phyloP scores from a whole-genome alignment of 495 filamentous ascomycete genomes.

The Penicillium canariense region DNA sequence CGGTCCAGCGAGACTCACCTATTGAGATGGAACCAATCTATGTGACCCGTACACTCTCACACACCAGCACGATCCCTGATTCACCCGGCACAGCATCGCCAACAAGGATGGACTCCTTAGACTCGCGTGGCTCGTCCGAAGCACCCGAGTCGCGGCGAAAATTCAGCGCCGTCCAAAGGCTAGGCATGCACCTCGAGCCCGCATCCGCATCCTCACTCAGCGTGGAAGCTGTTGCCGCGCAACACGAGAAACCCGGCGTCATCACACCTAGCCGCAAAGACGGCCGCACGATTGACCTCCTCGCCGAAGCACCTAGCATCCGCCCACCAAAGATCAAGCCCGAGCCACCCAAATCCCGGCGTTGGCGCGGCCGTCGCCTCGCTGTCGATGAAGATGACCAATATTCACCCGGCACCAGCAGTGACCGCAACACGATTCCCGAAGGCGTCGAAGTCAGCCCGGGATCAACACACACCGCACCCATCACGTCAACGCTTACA shows the following conservation, averaged over 20 bases:
- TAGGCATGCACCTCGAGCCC: conserved; percentile 49
- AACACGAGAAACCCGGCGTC: conserved; percentile 81
- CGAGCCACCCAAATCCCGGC: conserved; percentile 44
- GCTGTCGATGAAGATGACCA: conserved; percentile 26
- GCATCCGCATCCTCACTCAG: conserved; percentile 56
- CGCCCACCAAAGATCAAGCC: conserved; percentile 40
- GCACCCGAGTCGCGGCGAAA: conserved; percentile 20
- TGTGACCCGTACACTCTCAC: conserved; percentile 32
- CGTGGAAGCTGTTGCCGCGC: conserved; percentile 73
- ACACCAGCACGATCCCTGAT: conserved; percentile 43
- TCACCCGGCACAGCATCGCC: conserved; percentile 32
- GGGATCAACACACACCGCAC: conserved; percentile 20
- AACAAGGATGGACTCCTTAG: conserved; percentile 26
- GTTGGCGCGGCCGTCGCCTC: conserved; percentile 40
- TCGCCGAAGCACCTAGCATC: conserved; percentile 19
- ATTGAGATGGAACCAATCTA: conserved; percentile 31
- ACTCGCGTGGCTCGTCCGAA: conserved; percentile 28
- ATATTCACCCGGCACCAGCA: conserved; percentile 24
- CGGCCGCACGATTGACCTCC: conserved; percentile 14
- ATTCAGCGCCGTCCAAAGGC: conserved; percentile 28
- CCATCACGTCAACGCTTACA: conserved; percentile 11
- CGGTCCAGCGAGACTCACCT: conserved; percentile 17
- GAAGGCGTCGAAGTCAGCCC: conserved; percentile 26
- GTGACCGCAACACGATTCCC: conserved; percentile 32
- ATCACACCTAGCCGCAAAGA: conserved; percentile 71